Conservation (phyloP, 306 rosid species). For the Lithocarpus polystachyus region DNA sequence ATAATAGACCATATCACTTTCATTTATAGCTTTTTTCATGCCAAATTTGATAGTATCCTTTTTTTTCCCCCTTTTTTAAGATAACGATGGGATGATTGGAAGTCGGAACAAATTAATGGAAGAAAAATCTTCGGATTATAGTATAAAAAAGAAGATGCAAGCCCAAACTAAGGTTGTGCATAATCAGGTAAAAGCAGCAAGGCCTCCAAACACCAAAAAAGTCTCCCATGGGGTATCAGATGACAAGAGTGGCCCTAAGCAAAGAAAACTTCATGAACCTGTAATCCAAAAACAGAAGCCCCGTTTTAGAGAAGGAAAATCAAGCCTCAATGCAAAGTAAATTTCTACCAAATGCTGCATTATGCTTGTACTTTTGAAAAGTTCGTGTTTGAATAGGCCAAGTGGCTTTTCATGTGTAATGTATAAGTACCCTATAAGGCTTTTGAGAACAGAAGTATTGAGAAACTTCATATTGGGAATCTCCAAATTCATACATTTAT, state of each 20-base stretch:
- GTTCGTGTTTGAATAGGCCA: no score
- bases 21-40: no score
- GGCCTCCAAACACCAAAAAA: conserved; percentile 8
- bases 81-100: conserved; percentile 56
- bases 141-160: conserved; percentile 13
- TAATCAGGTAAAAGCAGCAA: conserved; percentile 1
- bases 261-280: not conserved
- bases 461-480: no score
- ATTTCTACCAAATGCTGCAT: not conserved
- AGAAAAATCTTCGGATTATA: conserved; percentile 1
- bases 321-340: not conserved
- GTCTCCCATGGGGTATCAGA: not conserved
- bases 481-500: no score
- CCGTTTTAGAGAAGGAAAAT: not conserved
- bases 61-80: conserved; percentile 10
- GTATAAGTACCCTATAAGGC: no score
- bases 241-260: not conserved
- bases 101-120: conserved; percentile 31
- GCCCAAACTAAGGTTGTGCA: conserved; percentile 9
- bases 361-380: not conserved
- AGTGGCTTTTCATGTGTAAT: no score
- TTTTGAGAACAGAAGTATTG: no score
- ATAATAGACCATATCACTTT: no score
- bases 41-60: conserved; percentile 1
- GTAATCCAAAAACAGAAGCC: not conserved